A percentile compares a stretch with the other conserved stretches of the same genome.
These are phyloP conservation scores for Thelonectria blattea DNA, from an alignment of 2,329 filamentous ascomycete genomes.

Conservation along the genomic window DNA sequence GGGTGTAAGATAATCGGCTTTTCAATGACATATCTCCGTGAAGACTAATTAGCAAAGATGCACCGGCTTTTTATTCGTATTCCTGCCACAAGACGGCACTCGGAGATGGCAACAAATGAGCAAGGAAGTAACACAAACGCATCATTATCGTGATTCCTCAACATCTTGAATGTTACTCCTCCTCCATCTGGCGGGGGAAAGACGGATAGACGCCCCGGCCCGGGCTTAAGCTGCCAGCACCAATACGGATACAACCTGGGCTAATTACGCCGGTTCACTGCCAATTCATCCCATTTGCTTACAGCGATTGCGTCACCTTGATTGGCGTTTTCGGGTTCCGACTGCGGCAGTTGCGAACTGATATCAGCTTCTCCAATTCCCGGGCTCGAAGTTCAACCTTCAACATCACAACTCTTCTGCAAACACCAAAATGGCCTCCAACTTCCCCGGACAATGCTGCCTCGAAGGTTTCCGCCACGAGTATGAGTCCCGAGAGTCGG, in stretches of 20 bases:
- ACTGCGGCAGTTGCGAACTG: not conserved
- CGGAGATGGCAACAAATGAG: too few species aligned
- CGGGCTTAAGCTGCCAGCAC: too few species aligned
- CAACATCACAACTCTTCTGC: not conserved
- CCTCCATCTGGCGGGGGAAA: not conserved
- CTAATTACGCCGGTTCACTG: not conserved
- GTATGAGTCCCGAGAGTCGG: conserved; percentile 45
- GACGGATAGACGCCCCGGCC: not conserved
- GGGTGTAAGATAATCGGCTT: too few species aligned
- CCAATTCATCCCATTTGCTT: not conserved
- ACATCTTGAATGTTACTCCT: too few species aligned
- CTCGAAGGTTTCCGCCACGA: conserved; percentile 58
- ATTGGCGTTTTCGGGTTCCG: not conserved
- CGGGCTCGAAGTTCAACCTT: not conserved
- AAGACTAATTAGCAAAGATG: too few species aligned
- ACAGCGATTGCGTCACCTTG: not conserved
- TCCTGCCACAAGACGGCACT: too few species aligned
- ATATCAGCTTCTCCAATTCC: not conserved
- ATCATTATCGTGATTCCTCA: too few species aligned
- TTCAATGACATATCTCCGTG: too few species aligned
- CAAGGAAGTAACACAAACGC: too few species aligned
- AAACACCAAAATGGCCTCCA: conserved; percentile 55
- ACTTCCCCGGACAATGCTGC: conserved; percentile 60
- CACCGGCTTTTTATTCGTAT: too few species aligned
- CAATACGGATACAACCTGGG: not conserved